These are phyloP conservation scores for Lepraria neglecta DNA, from an alignment of 495 filamentous ascomycete genomes.

Conservation along the genomic window DNA sequence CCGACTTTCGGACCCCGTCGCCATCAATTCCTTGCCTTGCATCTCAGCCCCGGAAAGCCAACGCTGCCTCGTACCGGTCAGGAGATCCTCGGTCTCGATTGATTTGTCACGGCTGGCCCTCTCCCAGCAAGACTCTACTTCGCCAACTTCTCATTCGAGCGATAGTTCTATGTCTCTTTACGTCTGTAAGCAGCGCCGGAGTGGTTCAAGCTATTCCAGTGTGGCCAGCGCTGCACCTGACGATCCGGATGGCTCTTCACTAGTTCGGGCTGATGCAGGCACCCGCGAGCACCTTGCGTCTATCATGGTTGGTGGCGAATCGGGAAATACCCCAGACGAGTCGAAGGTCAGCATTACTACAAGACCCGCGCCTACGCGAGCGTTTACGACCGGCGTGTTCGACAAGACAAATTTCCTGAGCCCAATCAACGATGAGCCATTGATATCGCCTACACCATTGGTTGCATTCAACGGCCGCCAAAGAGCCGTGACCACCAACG, in stretches of 20 bases:
- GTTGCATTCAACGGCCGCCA: background rate
- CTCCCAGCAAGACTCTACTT: background rate
- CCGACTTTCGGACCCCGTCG: background rate
- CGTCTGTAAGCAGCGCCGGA: slow-evolving; percentile 12
- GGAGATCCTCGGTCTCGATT: background rate
- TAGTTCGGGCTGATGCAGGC: slow-evolving; percentile 8
- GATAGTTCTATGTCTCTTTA: background rate
- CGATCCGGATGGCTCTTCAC: background rate
- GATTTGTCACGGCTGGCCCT: slow-evolving; percentile 1
- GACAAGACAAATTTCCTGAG: background rate
- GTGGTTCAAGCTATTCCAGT: slow-evolving; percentile 2
- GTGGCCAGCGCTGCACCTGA: background rate
- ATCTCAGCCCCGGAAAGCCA: background rate
- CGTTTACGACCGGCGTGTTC: slow-evolving; percentile 5
- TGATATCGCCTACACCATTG: background rate
- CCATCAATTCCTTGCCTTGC: background rate
- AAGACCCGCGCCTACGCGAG: slow-evolving; percentile 1
- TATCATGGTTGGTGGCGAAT: background rate
- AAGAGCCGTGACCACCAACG: slow-evolving; percentile 6
- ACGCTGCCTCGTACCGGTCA: slow-evolving; percentile 1
- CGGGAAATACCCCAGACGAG: slow-evolving; percentile 1
- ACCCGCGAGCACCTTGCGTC: slow-evolving; percentile 2
- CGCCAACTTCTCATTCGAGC: slow-evolving; percentile 3
- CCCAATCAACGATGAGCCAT: slow-evolving; percentile 6
- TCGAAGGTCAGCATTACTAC: background rate